Base-by-base conservation (phyloP, 2,329 filamentous ascomycete genomes). In the Alternaria metachromatica region DNA sequence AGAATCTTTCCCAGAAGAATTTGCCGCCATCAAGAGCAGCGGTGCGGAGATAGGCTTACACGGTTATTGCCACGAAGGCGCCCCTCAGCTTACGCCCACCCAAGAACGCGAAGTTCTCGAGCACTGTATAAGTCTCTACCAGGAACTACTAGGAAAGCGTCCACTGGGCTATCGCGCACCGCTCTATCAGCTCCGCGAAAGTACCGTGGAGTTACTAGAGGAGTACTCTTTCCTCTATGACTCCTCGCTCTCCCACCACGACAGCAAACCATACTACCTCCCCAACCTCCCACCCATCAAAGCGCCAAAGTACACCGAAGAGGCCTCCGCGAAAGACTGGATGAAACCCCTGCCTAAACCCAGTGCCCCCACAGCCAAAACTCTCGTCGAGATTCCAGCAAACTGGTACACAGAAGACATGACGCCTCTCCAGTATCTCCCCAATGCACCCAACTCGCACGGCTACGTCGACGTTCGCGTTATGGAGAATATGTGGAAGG, bases 401-500 rank as follows among this genome's bases (percentile, higher is more conserved):
- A 85, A 84, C 60, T 86, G 84, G 84, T 86, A 86, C 65, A 80
- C 78, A 55, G 84, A 86, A 69, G 84, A 86, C 64, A 84, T 83
- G 80, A 85, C 83, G 53, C 84, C 83, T 0, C 63, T 85, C 63
- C 82, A 84, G 49, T 85, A 80, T 66, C 82, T 76, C 58, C 83
- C 83, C 8, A 79, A 84, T 55, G 78, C 78, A 11, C 70, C 80
- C 1, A 89, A 88, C 63, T 85, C 83, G 3, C 84, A 86, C 46
- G 87, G 88, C 1, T 89, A 88, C 70, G 86, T 89, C 1, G 85
- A 87, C 57, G 83, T 85, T 5, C 80, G 84, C 10, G 81, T 86
- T 2, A 83, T 89, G 26, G 87, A 89, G 79, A 81, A 85, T 63
- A 86, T 89, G 80, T 89, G 88, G 88, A 84, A 82, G 68, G 87